Base-by-base conservation (phyloP, 495 filamentous ascomycete species). In the Talaromyces proteolyticus region DNA sequence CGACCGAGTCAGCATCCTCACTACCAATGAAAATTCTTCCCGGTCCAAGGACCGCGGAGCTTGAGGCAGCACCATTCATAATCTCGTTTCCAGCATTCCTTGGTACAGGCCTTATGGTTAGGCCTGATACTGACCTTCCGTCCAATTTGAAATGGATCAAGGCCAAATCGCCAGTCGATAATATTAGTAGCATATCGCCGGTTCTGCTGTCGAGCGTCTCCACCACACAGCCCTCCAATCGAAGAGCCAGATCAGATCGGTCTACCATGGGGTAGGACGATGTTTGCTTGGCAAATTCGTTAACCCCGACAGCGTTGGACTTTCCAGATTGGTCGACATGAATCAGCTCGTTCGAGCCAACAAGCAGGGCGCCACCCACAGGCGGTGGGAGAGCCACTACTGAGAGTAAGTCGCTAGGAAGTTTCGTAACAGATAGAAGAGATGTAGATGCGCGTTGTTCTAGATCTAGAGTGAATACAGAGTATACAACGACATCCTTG, bases 241-340 rank as follows among this genome's bases (percentile, higher is more conserved):
- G 87, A 51, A 96, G 74, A 11, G 75, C 75, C 49, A 97, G 69
- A 47, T 91, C 81, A 1, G 87, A 88, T 62, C 96, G 93, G 64
- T 97, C 93, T 7, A 77, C 73, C 64, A 98, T 81, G 3, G 78
- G 68, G 57, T 96, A 96, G 2, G 84, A 75, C 8, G 92, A 96
- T 42, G 78, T 74, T 49, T 85, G 75, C 57, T 82, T 87, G 8
- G 89, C 81, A 66, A 95, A 94, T 21, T 85, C 81, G 58, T 98
- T 98, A 56, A 97, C 89, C n/a, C 85, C 92, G 36, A 97, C 87
- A 8, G 89, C 93, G 59, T 86, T 95, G 12, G 89, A 80, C 67
- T 94, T 96, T 4, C 93, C 93, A 11, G 88, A 85, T 73, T 97
- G 94, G 62, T 97, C 93, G 52, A 98, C 85, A 67, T 98, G 94